These are phyloP conservation scores for Penicillium sp. DNA, from an alignment of 2,329 filamentous ascomycete genomes.

Conservation along the genomic window DNA sequence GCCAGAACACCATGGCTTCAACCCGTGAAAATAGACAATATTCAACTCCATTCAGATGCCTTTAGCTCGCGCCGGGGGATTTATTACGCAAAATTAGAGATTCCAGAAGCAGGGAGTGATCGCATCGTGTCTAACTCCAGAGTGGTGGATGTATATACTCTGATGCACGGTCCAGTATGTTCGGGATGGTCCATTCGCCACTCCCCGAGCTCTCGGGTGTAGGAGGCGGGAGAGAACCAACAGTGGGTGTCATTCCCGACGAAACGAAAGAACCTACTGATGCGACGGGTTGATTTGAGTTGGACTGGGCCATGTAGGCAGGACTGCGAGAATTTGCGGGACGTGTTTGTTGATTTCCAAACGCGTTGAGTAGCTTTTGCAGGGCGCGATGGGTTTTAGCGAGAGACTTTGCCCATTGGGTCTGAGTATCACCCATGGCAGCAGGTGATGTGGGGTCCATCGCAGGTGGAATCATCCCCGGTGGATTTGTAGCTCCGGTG, in stretches of 20 bases:
- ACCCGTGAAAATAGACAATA: not conserved
- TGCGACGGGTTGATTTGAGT: constrained; percentile 15
- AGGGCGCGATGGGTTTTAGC: constrained; percentile 51
- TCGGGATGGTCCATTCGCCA: constrained; percentile 51
- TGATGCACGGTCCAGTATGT: constrained; percentile 50
- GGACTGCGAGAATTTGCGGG: constrained; percentile 18
- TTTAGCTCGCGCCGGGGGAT: constrained; percentile 11
- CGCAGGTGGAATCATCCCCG: constrained; percentile 29
- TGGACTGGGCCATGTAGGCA: constrained; percentile 23
- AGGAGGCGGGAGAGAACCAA: constrained; percentile 47
- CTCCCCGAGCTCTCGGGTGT: constrained; percentile 54
- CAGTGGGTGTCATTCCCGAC: constrained; percentile 37
- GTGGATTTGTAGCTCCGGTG: constrained; percentile 35
- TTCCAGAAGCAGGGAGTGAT: not conserved
- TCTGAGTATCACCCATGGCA: constrained; percentile 39
- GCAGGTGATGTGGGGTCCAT: constrained; percentile 34
- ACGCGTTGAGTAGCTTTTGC: constrained; percentile 50
- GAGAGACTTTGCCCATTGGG: constrained; percentile 52
- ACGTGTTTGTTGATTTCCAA: constrained; percentile 32
- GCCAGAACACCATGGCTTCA: not conserved
- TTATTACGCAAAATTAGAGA: not conserved
- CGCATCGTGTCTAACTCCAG: constrained; percentile 41
- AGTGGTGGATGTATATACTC: constrained; percentile 54
- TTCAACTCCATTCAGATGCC: constrained; percentile 15
- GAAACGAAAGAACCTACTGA: constrained; percentile 20